Evolutionary conservation across 768 basidiomycete species (phyloP).

Genomic region (Phlebiopsis flavidoalba): DNA sequence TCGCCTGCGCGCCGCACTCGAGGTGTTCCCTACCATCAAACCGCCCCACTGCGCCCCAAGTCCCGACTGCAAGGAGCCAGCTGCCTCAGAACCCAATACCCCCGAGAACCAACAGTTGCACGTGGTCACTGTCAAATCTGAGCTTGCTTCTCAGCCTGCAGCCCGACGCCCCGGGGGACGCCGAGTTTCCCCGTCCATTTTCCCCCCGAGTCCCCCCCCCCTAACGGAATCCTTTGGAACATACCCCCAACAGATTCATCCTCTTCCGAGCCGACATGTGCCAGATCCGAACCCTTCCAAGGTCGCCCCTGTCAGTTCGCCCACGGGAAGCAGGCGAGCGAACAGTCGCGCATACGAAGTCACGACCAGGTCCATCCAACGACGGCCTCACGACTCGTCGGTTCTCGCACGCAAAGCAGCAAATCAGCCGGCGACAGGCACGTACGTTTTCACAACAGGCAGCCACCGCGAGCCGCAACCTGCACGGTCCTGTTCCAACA

Average conservation of each 20-base stretch:
- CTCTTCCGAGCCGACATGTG: slow-evolving; percentile 12
- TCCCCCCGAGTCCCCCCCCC: no score
- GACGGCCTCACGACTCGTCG: slow-evolving; percentile 13
- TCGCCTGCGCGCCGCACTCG: slow-evolving; percentile 18
- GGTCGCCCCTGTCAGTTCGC: slow-evolving; percentile 28
- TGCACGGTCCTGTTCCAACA: slow-evolving; percentile 48
- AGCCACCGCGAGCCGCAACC: slow-evolving; percentile 44
- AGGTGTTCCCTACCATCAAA: slow-evolving; percentile 5
- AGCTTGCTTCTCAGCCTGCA: slow-evolving; percentile 66
- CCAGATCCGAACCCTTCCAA: slow-evolving; percentile 23
- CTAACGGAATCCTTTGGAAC: slow-evolving; percentile 14
- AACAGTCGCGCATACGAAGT: slow-evolving; percentile 43
- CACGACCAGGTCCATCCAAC: slow-evolving; percentile 42
- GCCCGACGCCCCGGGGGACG: slow-evolving; percentile 29
- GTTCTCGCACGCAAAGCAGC: slow-evolving; percentile 4
- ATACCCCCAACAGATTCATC: slow-evolving; percentile 27
- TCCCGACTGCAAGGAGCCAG: slow-evolving; percentile 14
- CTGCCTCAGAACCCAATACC: slow-evolving; percentile 31
- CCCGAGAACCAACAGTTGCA: slow-evolving; percentile 47
- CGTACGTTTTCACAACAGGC: slow-evolving; percentile 47
- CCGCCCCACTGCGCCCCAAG: neutral
- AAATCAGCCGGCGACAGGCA: slow-evolving; percentile 34
- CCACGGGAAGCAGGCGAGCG: slow-evolving; percentile 17
- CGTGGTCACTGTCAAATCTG: slow-evolving; percentile 82
- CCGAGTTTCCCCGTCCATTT: no score